Base-by-base conservation (phyloP, 1,284 basidiomycete species). In the Cryptococcus hybrid region DNA sequence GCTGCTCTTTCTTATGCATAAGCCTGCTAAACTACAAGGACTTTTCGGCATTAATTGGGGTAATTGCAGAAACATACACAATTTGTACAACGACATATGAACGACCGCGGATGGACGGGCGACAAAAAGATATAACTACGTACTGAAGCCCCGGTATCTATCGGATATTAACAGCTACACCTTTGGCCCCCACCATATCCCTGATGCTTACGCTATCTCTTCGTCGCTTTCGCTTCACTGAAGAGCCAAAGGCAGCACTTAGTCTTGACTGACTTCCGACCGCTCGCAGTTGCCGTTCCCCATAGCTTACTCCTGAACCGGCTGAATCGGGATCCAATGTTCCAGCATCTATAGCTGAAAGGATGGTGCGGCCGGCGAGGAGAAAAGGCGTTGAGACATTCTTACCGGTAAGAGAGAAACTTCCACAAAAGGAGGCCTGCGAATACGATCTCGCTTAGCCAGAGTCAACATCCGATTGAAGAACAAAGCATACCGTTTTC, bases 321-420 rank as follows among this genome's bases (percentile, higher is more conserved):
- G 90, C 85, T 69, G 89, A 88, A 78, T 97, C 93, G 30, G 95
- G 95, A 76, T 98, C 92, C 44, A 98, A 82, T 13, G 83, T 82
- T 12, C 95, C 95, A 8, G 88, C 88, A 76, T 98, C 94, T 70
- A 99, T 94, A 4, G 90, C 86, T n/a, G 93, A 83, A 35, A 99
- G 81, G 63, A 99, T 93, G 1, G 90, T 88, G 43, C 92, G 85
- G 18, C 93, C 90, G 12, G 91, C 88, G 35, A 98, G 84, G 47
- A 92, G 82, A 77, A 99, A 99, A 0, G 95, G 95, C 47, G 90
- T 87, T 69, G 93, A 88, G 44, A 96, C 89, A 70, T 98, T 97
- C 64, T 94, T 90, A 40, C 95, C 95, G 2, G 88, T 88, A 62
- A 96, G 77, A 2, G 91, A 94, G 0, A 98, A 0, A 89, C 87